Evolutionary conservation across 257 asterid species (phyloP).

Genomic region (Capsicum chinense): DNA sequence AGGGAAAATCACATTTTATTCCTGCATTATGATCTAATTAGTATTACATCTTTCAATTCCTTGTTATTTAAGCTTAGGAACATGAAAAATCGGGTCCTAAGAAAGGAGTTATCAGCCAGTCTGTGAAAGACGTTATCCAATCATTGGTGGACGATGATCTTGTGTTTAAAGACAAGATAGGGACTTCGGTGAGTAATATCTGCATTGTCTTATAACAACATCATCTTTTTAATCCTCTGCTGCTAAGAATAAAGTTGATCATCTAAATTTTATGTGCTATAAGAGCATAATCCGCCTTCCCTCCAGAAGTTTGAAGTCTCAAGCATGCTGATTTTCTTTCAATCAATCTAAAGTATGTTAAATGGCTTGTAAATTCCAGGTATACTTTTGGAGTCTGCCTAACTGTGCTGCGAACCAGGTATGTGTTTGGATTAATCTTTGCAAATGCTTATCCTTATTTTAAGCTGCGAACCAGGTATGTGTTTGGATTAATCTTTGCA

Average conservation of each 20-base stretch:
- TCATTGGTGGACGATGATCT: slow-evolving; percentile 96
- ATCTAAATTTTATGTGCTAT: not conserved
- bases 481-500: slow-evolving; percentile 10
- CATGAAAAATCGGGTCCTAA: slow-evolving; percentile 94
- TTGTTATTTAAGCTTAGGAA: slow-evolving; percentile 69
- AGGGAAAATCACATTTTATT: not conserved
- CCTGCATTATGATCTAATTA: not conserved
- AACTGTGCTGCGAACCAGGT: slow-evolving; percentile 99
- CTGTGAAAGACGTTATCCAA: slow-evolving; percentile 95
- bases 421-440: slow-evolving; percentile 1
- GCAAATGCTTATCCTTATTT: not conserved
- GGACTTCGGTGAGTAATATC: slow-evolving; percentile 86
- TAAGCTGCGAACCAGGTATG: slow-evolving; percentile 97
- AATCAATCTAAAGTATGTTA: not conserved
- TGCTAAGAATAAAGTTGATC: slow-evolving; percentile 22
- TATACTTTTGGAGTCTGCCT: slow-evolving; percentile 97
- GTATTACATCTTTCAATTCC: not conserved
- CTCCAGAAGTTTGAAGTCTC: not conserved
- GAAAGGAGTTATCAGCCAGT: slow-evolving; percentile 89
- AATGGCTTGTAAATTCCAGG: slow-evolving; percentile 50
- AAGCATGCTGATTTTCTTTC: not conserved
- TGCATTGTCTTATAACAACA: slow-evolving; percentile 11
- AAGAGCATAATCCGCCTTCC: not conserved
- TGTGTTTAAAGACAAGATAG: slow-evolving; percentile 94
- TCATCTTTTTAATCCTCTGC: not conserved